Percentiles rank a stretch among this genome's conserved stretches.
These are phyloP conservation scores for Skeletonema marinoi DNA, from an alignment of 108 stramenopile species.

Conservation along the genomic window DNA sequence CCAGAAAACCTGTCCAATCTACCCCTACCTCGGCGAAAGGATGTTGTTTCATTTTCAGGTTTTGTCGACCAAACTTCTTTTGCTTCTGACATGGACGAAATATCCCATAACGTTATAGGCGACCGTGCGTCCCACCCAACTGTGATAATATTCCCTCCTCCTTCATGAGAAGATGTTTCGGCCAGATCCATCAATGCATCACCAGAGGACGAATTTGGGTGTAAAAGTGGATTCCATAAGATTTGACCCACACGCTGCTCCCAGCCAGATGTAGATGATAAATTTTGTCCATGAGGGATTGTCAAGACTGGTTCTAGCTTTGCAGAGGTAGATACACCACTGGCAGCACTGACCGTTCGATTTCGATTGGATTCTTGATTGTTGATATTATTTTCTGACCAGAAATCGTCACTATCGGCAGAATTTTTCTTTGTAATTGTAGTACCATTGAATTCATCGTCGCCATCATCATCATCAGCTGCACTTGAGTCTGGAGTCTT, in stretches of 20 bases:
- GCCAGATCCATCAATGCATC: conserved; percentile 16
- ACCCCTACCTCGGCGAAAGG: conserved; percentile 1
- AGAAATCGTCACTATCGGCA: background rate
- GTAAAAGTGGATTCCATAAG: conserved; percentile 42
- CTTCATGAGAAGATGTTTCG: conserved; percentile 22
- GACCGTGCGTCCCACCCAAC: conserved; percentile 49
- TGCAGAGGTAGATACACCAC: background rate
- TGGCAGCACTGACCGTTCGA: conserved; percentile 3
- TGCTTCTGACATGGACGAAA: conserved; percentile 34
- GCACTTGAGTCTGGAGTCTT: conserved; percentile 22
- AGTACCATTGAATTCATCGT: conserved; percentile 15
- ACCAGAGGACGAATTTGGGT: conserved; percentile 23
- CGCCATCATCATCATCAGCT: conserved; percentile 13
- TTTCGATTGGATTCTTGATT: conserved; percentile 7
- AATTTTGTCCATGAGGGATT: conserved; percentile 39
- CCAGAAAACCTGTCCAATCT: conserved; percentile 15
- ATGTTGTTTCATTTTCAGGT: background rate
- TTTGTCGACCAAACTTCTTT: conserved; percentile 31
- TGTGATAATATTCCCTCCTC: conserved; percentile 38
- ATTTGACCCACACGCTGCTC: conserved; percentile 50
- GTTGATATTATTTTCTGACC: conserved; percentile 10
- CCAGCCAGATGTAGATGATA: conserved; percentile 27
- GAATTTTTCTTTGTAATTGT: background rate
- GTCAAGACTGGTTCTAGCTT: conserved; percentile 30
- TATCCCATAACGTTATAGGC: conserved; percentile 43